These are phyloP conservation scores for Kodamaea jinghongensis DNA, from an alignment of 805 yeast species.

Conservation along the genomic window DNA sequence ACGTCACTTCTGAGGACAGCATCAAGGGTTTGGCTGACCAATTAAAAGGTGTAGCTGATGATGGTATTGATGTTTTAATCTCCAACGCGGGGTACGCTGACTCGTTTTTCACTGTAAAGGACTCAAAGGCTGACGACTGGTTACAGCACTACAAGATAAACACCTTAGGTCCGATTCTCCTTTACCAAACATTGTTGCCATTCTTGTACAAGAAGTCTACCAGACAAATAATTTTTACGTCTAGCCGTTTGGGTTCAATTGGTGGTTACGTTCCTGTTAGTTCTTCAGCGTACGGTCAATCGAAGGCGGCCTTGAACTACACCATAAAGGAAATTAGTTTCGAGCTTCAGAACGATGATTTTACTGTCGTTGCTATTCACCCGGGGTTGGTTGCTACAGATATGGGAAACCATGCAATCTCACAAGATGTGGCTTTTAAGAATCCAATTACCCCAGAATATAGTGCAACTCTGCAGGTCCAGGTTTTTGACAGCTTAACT, in stretches of 20 bases:
- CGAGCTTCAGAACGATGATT: slow-evolving; percentile 22
- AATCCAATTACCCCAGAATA: slow-evolving; percentile 3
- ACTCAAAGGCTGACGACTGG: slow-evolving; percentile 18
- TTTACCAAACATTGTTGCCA: slow-evolving; percentile 26
- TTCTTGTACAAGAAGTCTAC: slow-evolving; percentile 19
- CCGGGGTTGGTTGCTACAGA: slow-evolving; percentile 22
- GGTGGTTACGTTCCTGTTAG: slow-evolving; percentile 18
- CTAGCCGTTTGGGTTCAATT: slow-evolving; percentile 27
- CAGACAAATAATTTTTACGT: slow-evolving; percentile 27
- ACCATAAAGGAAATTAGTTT: slow-evolving; percentile 21
- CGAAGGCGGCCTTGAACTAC: slow-evolving; percentile 37
- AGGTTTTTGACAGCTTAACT: slow-evolving; percentile 18
- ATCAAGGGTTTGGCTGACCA: slow-evolving; percentile 14
- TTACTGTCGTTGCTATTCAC: slow-evolving; percentile 23
- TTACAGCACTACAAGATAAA: slow-evolving; percentile 18
- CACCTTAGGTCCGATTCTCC: slow-evolving; percentile 30
- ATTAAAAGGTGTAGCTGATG: slow-evolving; percentile 1
- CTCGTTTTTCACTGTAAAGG: slow-evolving; percentile 14
- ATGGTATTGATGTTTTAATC: slow-evolving; percentile 32
- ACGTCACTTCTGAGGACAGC: slow-evolving; percentile 21
- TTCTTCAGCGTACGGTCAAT: slow-evolving; percentile 27
- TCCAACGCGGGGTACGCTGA: slow-evolving; percentile 28
- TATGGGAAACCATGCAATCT: background rate
- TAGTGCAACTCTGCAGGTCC: slow-evolving; percentile 2
- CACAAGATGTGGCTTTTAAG: background rate